Evolutionary conservation across 352 stramenopile species (phyloP), one percentile per base, ranked within the genome.

Genomic region (Phytopythium mirpurense): DNA sequence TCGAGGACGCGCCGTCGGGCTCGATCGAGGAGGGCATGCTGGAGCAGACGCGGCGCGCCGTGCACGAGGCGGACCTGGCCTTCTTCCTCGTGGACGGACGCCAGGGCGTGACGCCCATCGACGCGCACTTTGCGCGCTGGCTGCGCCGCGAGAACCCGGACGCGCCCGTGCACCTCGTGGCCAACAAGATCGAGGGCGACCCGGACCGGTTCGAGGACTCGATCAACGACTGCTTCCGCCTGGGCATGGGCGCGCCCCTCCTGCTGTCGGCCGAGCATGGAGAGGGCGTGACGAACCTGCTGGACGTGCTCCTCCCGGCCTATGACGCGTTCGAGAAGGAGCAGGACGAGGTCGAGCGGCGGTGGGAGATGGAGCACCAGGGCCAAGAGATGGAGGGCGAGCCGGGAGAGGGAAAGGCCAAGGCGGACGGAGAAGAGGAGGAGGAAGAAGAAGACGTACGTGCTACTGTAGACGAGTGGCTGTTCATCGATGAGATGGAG

Each of bases 81-180:
- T 87, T 93, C 53, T 93, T 93, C 51, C 56, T 93, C 19, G 69
- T 93, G 21, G 83, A 93, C 52, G 83, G 80, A 6, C 78, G 83
- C 5, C 79, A 93, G 51, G 80, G 83, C 1, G 67, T 93, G 45
- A 93, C 83, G 47, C 75, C 77, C 29, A 80, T 93, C 45, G 83
- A 93, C 64, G 71, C 68, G 60, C 78, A 93, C 59, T 93, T 93
- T 57, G 71, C 79, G 54, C 68, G 79, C 2, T 93, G 82, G 82
- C 43, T 93, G 41, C 75, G 80, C 8, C 66, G 63, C 36, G 78
- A 88, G 47, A 83, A 93, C 57, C 47, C 72, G 0, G 56, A 53
- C 26, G 78, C 78, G 16, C 76, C 78, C 0, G 67, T 93, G 26
- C 83, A 93, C 48, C 37, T 90, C 15, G 73, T 93, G 29, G 76